phyloP scores from a whole-genome alignment of 2,329 filamentous ascomycete genomes.

The Colletotrichum sp. region DNA sequence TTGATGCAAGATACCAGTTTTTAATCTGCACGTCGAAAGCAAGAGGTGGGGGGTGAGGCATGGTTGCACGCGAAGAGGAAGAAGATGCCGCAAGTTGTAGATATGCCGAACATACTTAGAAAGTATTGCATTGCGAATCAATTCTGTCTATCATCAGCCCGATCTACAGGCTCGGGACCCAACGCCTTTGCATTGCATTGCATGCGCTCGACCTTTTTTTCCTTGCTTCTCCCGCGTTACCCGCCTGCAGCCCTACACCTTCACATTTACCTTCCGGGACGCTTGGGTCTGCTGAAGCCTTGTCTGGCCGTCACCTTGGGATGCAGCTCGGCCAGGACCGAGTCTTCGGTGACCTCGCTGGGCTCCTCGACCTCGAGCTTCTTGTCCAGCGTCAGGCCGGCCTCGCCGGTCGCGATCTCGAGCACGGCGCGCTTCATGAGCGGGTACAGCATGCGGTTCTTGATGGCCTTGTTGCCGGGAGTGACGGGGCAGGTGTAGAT shows the following conservation, averaged over 20 bases:
- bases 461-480: conserved; percentile 70
- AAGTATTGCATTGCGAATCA: conserved; percentile 3
- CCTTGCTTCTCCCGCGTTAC: background rate
- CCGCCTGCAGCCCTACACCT: background rate
- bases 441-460: conserved; percentile 86
- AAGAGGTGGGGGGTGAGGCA: background rate
- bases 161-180: background rate
- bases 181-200: background rate
- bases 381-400: conserved; percentile 71
- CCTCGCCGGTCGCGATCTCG: conserved; percentile 67
- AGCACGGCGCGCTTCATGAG: conserved; percentile 72
- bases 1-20: background rate
- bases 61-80: background rate
- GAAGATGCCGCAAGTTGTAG: background rate
- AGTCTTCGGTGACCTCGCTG: conserved; percentile 71
- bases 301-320: conserved; percentile 69
- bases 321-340: conserved; percentile 70
- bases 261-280: conserved; percentile 66
- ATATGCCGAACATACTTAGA: background rate
- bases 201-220: background rate
- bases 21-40: background rate
- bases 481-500: conserved; percentile 81
- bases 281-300: conserved; percentile 79
- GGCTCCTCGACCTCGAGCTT: conserved; percentile 73
- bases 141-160: conserved; percentile 8